These are phyloP conservation scores for Pichiaceae sp. DNA, from an alignment of 1,139 yeast genomes.

Conservation along the genomic window DNA sequence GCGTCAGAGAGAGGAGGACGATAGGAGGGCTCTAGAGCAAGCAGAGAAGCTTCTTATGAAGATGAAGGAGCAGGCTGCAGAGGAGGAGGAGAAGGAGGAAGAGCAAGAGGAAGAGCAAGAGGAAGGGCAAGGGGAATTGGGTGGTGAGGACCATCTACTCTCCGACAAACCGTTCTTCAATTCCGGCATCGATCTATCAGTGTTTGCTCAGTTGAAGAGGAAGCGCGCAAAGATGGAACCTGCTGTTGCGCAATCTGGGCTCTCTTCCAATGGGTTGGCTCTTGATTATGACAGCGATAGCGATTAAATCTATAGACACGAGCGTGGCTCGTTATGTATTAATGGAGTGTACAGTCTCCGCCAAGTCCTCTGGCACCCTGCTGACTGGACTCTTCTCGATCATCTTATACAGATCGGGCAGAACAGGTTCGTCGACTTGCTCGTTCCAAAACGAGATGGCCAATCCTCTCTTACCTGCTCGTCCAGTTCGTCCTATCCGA, in stretches of 20 bases:
- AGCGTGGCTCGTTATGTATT: too few species aligned
- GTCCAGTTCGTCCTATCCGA: conserved; percentile 92
- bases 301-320: background rate
- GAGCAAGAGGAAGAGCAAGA: conserved; percentile 2
- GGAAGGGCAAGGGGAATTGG: conserved; percentile 2
- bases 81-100: conserved; percentile 6
- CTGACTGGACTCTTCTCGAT: conserved; percentile 39
- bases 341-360: conserved; percentile 15
- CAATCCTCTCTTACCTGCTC: conserved; percentile 78
- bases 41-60: conserved; percentile 17
- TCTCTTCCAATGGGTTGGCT: too few species aligned
- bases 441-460: conserved; percentile 64
- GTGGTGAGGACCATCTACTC: background rate
- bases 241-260: too few species aligned
- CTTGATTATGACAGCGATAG: background rate
- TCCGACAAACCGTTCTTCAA: background rate
- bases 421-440: conserved; percentile 27
- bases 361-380: conserved; percentile 45
- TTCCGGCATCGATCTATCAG: background rate
- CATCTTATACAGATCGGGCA: conserved; percentile 44
- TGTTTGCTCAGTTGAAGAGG: background rate
- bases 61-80: conserved; percentile 5
- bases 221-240: background rate
- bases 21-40: conserved; percentile 19
- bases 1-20: conserved; percentile 28